These are phyloP conservation scores for Chenopodium suecicum DNA, from an alignment of 148 eudicot species.

Conservation along the genomic window DNA sequence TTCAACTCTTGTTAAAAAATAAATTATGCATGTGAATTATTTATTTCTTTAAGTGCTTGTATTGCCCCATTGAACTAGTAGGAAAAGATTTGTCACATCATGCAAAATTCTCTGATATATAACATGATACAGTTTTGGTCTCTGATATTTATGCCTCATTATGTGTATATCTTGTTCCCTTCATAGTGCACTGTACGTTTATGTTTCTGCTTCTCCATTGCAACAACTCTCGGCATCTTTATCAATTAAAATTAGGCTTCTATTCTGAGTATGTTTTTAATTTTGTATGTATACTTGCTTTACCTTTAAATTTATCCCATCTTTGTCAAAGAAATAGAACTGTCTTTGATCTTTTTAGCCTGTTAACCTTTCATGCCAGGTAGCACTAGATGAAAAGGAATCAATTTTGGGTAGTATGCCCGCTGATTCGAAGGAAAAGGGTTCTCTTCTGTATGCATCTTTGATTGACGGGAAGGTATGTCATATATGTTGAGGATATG, in stretches of 20 bases:
- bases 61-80: not conserved
- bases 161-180: not conserved
- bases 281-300: not conserved
- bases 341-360: not conserved
- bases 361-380: slow-evolving; percentile 40
- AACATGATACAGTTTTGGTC: not conserved
- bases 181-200: not conserved
- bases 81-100: not conserved
- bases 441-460: slow-evolving; percentile 60
- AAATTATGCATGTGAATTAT: not conserved
- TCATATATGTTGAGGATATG: not conserved
- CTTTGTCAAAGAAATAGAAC: not conserved
- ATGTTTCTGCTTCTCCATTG: not conserved
- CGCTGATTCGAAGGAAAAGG: slow-evolving; percentile 63
- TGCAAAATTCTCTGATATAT: not conserved
- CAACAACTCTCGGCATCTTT: not conserved
- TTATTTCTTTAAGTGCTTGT: not conserved
- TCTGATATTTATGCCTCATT: not conserved
- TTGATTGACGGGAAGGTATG: slow-evolving; percentile 89
- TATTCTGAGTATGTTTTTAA: not conserved
- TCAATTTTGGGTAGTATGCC: slow-evolving; percentile 77
- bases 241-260: not conserved
- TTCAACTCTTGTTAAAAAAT: not conserved
- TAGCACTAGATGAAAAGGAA: slow-evolving; percentile 86
- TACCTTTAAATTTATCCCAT: not conserved